Evolutionary conservation across 768 basidiomycete genomes (phyloP).

Genomic region (Macrolepiota fuliginosa): DNA sequence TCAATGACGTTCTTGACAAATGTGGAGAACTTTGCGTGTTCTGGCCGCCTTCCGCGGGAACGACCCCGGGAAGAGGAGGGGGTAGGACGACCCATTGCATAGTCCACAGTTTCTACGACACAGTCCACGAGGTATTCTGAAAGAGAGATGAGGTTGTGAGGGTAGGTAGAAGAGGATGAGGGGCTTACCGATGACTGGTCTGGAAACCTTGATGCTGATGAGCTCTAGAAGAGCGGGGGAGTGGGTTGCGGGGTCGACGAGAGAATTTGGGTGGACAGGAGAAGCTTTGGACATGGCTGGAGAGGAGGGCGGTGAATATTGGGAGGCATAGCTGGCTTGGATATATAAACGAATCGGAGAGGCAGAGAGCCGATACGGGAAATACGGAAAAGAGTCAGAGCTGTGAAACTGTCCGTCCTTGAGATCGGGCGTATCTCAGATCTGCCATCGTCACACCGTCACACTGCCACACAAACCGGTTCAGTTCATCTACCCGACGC

Average conservation of each 20-base stretch:
- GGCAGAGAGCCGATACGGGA: slow-evolving; percentile 30
- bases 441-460: slow-evolving; percentile 13
- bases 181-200: slow-evolving; percentile 61
- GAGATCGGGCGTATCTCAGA: slow-evolving; percentile 15
- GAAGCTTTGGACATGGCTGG: slow-evolving; percentile 5
- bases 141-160: slow-evolving; percentile 7
- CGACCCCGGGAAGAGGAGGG: slow-evolving; percentile 51
- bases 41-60: slow-evolving; percentile 41
- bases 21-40: slow-evolving; percentile 56
- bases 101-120: slow-evolving; percentile 73
- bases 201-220: slow-evolving; percentile 60
- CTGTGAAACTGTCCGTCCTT: slow-evolving; percentile 17
- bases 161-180: not conserved
- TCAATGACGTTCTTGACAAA: slow-evolving; percentile 68
- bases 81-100: slow-evolving; percentile 67
- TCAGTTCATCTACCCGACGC: slow-evolving; percentile 13
- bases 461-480: slow-evolving; percentile 4
- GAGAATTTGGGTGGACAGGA: slow-evolving; percentile 40
- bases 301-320: slow-evolving; percentile 11
- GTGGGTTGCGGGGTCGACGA: slow-evolving; percentile 64
- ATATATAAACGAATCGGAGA: slow-evolving; percentile 33
- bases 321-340: slow-evolving; percentile 1
- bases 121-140: slow-evolving; percentile 72
- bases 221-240: slow-evolving; percentile 68
- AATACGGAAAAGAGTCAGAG: slow-evolving; percentile 24